phyloP scores from a whole-genome alignment of 2,329 filamentous ascomycete genomes.

The Cylindrodendrum hubeiense region DNA sequence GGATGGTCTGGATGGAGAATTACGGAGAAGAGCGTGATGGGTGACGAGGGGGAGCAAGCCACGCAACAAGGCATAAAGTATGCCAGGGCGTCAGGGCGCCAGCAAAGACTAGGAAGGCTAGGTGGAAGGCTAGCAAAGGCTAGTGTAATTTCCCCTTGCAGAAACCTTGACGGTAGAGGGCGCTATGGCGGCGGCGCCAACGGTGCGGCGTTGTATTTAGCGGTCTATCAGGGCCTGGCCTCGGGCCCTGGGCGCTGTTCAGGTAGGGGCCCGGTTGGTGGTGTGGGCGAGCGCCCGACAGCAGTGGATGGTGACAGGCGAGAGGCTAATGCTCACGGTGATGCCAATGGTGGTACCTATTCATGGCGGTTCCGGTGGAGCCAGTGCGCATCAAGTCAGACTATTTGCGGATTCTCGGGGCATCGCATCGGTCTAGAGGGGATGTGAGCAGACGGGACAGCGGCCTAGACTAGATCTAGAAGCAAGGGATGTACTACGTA shows the following conservation, averaged over 20 bases:
- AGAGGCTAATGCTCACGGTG: too few species aligned
- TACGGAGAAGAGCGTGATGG: background rate
- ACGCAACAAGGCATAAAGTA: too few species aligned
- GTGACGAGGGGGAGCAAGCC: background rate
- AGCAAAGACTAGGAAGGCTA: background rate
- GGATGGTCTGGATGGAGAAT: background rate
- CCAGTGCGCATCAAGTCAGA: background rate
- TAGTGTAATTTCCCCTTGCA: constrained; percentile 43
- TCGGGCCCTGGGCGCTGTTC: background rate
- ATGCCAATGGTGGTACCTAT: too few species aligned
- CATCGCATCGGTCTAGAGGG: background rate
- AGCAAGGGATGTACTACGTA: too few species aligned
- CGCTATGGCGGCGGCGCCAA: constrained; percentile 42
- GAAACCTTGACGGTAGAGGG: constrained; percentile 41
- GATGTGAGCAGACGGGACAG: too few species aligned
- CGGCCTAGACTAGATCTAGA: too few species aligned
- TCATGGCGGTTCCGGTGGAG: constrained; percentile 7
- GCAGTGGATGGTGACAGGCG: background rate
- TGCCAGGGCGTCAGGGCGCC: background rate
- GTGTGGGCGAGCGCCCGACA: background rate
- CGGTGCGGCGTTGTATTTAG: constrained; percentile 41
- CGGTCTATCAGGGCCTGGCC: constrained; percentile 10
- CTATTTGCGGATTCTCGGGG: constrained; percentile 1
- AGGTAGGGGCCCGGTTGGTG: background rate
- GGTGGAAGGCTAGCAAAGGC: constrained; percentile 3